Evolutionary conservation across 1,284 basidiomycete species (phyloP).

Genomic region (Rhodotorula sp.): DNA sequence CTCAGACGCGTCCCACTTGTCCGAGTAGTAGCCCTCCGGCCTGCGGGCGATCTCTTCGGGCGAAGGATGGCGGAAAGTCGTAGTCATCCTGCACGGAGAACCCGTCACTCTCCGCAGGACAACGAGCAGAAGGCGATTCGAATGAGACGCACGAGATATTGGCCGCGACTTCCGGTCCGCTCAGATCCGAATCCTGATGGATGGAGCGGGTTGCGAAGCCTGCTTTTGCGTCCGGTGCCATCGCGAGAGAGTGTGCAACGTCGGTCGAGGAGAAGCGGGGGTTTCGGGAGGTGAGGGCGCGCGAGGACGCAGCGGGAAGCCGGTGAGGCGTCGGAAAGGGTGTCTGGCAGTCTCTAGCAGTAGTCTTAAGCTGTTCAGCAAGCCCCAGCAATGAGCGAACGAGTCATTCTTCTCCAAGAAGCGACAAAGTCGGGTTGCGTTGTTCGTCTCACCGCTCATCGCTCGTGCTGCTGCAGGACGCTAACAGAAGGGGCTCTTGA

Average conservation of each 20-base stretch:
- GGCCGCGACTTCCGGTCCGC: constrained; percentile 27
- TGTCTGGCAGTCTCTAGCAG: too few species aligned
- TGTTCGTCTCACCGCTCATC: not conserved
- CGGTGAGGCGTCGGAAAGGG: not conserved
- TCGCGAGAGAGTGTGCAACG: not conserved
- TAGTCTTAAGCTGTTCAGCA: too few species aligned
- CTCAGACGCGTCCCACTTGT: constrained; percentile 13
- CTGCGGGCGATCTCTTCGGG: constrained; percentile 22
- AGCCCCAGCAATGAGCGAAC: not conserved
- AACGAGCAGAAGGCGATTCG: not conserved
- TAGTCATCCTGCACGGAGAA: constrained; percentile 10
- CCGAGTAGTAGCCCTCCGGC: constrained; percentile 17
- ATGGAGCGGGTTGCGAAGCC: constrained; percentile 16
- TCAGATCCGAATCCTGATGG: constrained; percentile 17
- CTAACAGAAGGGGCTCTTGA: not conserved
- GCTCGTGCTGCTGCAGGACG: not conserved
- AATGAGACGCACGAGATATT: constrained; percentile 16
- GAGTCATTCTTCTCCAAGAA: not conserved
- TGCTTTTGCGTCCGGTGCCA: not conserved
- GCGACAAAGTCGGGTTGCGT: too few species aligned
- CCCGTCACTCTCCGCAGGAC: too few species aligned
- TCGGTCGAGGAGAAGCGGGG: not conserved
- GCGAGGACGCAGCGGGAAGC: too few species aligned
- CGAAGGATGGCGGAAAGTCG: constrained; percentile 35
- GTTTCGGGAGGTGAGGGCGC: too few species aligned